These are phyloP conservation scores for Mycena epipterygia DNA, from an alignment of 768 basidiomycete species.

Conservation along the genomic window DNA sequence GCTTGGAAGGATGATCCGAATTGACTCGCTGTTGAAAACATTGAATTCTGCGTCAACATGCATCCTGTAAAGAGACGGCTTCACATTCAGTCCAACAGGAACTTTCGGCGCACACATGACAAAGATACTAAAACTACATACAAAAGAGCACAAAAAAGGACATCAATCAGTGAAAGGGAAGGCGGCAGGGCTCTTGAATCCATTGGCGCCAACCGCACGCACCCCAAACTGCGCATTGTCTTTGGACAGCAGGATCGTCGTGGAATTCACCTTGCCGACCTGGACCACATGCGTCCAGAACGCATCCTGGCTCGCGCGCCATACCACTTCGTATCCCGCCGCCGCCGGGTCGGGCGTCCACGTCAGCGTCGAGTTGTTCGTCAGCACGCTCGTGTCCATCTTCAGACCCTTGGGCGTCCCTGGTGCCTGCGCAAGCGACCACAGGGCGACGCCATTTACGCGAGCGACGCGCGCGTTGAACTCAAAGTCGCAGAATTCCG, in stretches of 20 bases:
- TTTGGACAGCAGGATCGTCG: slow-evolving; percentile 61
- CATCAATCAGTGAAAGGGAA: slow-evolving; percentile 42
- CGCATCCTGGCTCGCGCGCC: slow-evolving; percentile 61
- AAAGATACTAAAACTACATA: neutral
- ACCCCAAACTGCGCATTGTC: slow-evolving; percentile 67
- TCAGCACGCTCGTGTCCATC: slow-evolving; percentile 61
- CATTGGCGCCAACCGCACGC: slow-evolving; percentile 64
- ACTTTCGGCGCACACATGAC: no score
- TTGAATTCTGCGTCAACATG: no score
- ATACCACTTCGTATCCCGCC: slow-evolving; percentile 65
- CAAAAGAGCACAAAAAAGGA: neutral
- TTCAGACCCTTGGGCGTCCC: slow-evolving; percentile 64
- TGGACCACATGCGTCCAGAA: slow-evolving; percentile 65
- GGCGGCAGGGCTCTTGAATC: slow-evolving; percentile 65
- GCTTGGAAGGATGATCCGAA: no score
- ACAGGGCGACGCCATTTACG: slow-evolving; percentile 66
- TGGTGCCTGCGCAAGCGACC: slow-evolving; percentile 69
- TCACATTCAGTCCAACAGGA: no score
- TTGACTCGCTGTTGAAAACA: no score
- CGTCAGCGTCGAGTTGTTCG: slow-evolving; percentile 66
- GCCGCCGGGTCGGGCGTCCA: slow-evolving; percentile 60
- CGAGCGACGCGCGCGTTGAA: slow-evolving; percentile 63
- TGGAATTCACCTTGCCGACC: slow-evolving; percentile 57
- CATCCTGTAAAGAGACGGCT: no score
- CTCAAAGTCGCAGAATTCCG: slow-evolving; percentile 68